Evolutionary conservation across 352 stramenopile species (phyloP).

Genomic region (Pythium pyrilobum): DNA sequence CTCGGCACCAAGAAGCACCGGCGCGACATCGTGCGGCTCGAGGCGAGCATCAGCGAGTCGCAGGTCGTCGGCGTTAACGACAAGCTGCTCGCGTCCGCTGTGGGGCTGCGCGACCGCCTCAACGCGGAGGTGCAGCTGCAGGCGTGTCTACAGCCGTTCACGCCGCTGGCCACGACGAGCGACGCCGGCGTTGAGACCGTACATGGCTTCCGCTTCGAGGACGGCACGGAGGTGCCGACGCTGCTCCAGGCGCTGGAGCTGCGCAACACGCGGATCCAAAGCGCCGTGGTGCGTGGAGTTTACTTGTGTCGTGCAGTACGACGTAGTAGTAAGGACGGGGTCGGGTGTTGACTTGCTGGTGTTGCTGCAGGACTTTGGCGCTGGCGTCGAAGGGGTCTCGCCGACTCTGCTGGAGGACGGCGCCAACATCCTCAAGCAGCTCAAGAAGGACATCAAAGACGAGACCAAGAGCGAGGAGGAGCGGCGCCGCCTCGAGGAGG

Average conservation of each 20-base stretch:
- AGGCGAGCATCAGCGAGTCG: slow-evolving; percentile 53
- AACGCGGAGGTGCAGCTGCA: slow-evolving; percentile 67
- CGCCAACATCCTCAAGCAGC: slow-evolving; percentile 51
- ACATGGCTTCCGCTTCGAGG: slow-evolving; percentile 41
- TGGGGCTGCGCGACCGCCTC: slow-evolving; percentile 44
- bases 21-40: slow-evolving; percentile 56
- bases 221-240: slow-evolving; percentile 39
- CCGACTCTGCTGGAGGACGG: slow-evolving; percentile 51
- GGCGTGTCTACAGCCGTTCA: slow-evolving; percentile 48
- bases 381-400: slow-evolving; percentile 47
- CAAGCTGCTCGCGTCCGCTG: slow-evolving; percentile 43
- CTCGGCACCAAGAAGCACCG: slow-evolving; percentile 44
- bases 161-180: slow-evolving; percentile 9
- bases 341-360: background rate
- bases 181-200: slow-evolving; percentile 24
- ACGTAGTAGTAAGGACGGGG: background rate
- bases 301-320: background rate
- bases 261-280: slow-evolving; percentile 45
- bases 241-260: slow-evolving; percentile 65
- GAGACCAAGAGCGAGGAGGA: slow-evolving; percentile 76
- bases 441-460: slow-evolving; percentile 81
- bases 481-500: slow-evolving; percentile 59
- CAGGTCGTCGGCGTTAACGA: slow-evolving; percentile 43
- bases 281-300: slow-evolving; percentile 29
- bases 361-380: slow-evolving; percentile 29